These are phyloP conservation scores for Chlamydomonas incerta DNA, from an alignment of 139 green algal genomes.

Conservation along the genomic window DNA sequence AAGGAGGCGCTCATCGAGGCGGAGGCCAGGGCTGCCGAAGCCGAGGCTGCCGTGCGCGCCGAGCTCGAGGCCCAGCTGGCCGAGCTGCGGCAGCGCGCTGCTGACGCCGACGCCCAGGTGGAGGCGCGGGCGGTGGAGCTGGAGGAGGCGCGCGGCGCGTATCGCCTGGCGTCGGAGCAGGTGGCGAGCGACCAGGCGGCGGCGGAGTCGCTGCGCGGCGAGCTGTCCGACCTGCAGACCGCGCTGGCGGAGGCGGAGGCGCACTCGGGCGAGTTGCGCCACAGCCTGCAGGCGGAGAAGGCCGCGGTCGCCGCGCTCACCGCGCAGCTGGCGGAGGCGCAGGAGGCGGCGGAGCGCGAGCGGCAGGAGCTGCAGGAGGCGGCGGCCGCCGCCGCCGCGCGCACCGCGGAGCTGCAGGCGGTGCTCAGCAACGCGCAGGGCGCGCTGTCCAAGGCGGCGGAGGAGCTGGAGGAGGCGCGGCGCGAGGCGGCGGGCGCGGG, in stretches of 20 bases:
- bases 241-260: not conserved
- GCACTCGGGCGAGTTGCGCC: not conserved
- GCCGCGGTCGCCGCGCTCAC: not conserved
- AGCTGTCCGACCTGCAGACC: not conserved
- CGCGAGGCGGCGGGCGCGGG: not conserved
- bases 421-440: not conserved
- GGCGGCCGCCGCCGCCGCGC: not conserved
- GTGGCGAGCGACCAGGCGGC: not conserved
- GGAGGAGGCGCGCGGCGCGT: conserved; percentile 5
- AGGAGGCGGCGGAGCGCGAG: not conserved
- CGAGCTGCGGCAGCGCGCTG: conserved; percentile 3
- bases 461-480: not conserved
- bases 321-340: not conserved
- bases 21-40: not conserved
- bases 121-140: not conserved
- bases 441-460: not conserved
- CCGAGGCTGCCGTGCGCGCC: not conserved
- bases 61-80: not conserved
- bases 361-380: not conserved
- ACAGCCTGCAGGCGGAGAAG: not conserved
- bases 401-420: not conserved
- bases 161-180: not conserved
- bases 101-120: not conserved
- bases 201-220: not conserved
- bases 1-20: not conserved